Evolutionary conservation across 805 yeast species (phyloP), one percentile per base, ranked within the genome.

Genomic region (Kodamaea nitidulidarum): DNA sequence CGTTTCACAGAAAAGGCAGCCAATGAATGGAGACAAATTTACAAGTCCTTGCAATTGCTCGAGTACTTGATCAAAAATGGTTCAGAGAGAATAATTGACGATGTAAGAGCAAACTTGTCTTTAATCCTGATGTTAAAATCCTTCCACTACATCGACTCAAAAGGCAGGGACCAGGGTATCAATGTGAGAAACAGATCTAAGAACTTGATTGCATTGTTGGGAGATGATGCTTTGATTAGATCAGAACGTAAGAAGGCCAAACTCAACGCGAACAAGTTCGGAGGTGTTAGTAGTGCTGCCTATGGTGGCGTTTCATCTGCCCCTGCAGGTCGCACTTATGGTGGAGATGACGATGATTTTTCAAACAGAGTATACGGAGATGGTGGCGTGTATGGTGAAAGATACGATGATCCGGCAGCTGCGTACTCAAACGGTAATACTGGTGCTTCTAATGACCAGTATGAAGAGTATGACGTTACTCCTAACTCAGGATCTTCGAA

Each of bases 21-120:
- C 36, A 83, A 80, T 58, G 98, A 93, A 65, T 93, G 98, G 98
- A 80, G 98, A 58, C 98, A 93, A 61, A 91, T 93, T 48, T 93
- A 93, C 69, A 93, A 93, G 66, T 81, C 96, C 3, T 71, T 93
- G 52, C 97, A 90, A 59, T 73, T 93, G 60, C 75, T 91, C 61
- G 98, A 93, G 54, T 93, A 87, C 59, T 71, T 93, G 51, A 75
- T 93, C 47, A 87, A 87, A 61, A 86, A 91, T 56, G 98, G 98
- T 1, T 78, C 93, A 20, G 98, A 93, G 63, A 74, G 97, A 44
- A 88, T 93, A 49, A 93, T 93, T 43, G 98, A 93, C 63, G 97
- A 91, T 49, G 88, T 95, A 5, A 75, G 97, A 43, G 78, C 91
- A 12, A 91, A 88, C 59, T 58, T 85, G 42, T 78, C 84, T 16